These are phyloP conservation scores for Sphagnum magellanicum DNA, from an alignment of 228 moss, liverwort and hornwort genomes.

Conservation along the genomic window DNA sequence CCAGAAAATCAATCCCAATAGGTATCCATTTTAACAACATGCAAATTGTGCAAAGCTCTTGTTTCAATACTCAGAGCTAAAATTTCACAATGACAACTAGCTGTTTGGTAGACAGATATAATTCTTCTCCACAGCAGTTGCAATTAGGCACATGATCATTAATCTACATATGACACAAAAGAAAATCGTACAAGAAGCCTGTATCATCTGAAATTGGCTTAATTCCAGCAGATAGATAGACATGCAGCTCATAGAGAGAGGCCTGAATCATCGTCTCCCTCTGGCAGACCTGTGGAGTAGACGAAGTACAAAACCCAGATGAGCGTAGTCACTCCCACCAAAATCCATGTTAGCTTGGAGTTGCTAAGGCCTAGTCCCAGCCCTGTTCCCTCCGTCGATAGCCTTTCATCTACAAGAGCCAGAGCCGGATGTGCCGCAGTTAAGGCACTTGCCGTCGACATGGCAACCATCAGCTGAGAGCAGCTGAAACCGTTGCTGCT, in stretches of 20 bases:
- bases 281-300: constrained; percentile 46
- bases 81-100: too few relatives aligned
- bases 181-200: too few relatives aligned
- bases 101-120: too few relatives aligned
- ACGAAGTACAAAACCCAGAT: constrained; percentile 63
- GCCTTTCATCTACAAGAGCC: constrained; percentile 29
- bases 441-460: constrained; percentile 23
- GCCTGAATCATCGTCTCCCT: constrained; percentile 61
- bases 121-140: too few relatives aligned
- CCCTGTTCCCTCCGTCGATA: constrained; percentile 44
- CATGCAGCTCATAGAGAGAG: constrained; percentile 16
- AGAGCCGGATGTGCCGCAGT: constrained; percentile 42
- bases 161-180: too few relatives aligned
- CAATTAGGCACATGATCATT: too few relatives aligned
- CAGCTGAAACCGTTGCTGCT: not conserved
- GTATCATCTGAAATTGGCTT: too few relatives aligned
- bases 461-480: constrained; percentile 32
- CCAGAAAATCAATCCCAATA: too few relatives aligned
- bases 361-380: constrained; percentile 62
- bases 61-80: too few relatives aligned
- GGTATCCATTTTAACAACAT: too few relatives aligned
- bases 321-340: constrained; percentile 44
- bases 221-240: too few relatives aligned
- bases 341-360: constrained; percentile 43
- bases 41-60: too few relatives aligned